A percentile compares a stretch with the other conserved stretches of the same genome.
Conservation (phyloP, 805 yeast species). For the Schwanniomyces sp. region DNA sequence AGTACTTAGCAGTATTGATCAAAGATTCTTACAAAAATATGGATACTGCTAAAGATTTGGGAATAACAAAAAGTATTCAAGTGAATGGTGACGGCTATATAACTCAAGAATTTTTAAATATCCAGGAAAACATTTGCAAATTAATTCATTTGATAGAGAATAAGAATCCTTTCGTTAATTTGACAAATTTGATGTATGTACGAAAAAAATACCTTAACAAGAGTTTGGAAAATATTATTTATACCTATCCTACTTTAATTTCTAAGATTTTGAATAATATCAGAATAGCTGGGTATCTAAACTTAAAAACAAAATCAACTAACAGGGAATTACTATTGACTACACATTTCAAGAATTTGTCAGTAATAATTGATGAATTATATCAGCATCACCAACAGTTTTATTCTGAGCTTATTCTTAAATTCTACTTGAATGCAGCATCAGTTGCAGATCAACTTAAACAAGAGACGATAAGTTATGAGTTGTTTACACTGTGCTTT, state of each 20-base stretch:
- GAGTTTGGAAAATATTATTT: conserved; percentile 56
- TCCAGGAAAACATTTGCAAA: conserved; percentile 67
- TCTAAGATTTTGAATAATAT: conserved; percentile 59
- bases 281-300: conserved; percentile 40
- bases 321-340: conserved; percentile 32
- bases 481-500: conserved; percentile 85
- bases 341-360: conserved; percentile 69
- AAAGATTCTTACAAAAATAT: conserved; percentile 27
- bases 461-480: conserved; percentile 75
- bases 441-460: conserved; percentile 75
- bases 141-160: conserved; percentile 62
- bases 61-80: conserved; percentile 33
- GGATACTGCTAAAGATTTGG: conserved; percentile 39
- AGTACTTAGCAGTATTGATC: conserved; percentile 56
- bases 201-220: conserved; percentile 48
- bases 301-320: conserved; percentile 15
- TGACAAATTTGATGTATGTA: conserved; percentile 33
- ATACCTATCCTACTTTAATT: conserved; percentile 76
- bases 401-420: conserved; percentile 38
- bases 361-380: conserved; percentile 69
- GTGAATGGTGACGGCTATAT: conserved; percentile 27
- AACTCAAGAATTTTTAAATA: conserved; percentile 38
- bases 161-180: conserved; percentile 24
- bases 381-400: conserved; percentile 37
- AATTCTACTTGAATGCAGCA: conserved; percentile 65